phyloP scores from a whole-genome alignment of 495 filamentous ascomycete species.

The Penicillium canariense region DNA sequence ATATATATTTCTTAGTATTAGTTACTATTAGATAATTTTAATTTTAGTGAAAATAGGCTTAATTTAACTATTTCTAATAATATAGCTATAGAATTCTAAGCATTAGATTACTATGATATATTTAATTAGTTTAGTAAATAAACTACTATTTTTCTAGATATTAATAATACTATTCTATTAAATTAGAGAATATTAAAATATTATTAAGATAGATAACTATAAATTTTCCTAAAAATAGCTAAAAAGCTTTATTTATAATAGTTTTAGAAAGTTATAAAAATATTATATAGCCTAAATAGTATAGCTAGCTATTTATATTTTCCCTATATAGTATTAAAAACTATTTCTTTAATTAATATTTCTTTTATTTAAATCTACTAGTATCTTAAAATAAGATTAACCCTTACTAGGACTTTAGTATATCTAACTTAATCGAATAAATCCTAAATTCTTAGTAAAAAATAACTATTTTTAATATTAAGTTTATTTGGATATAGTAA shows the following conservation, averaged over 20 bases:
- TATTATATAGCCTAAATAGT: conserved; percentile 10
- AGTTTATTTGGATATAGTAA: background rate
- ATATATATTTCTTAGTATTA: background rate
- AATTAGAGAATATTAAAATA: too few species aligned
- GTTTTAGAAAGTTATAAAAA: conserved; percentile 1
- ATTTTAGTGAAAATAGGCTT: background rate
- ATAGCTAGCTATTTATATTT: conserved; percentile 13
- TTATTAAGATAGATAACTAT: conserved; percentile 1
- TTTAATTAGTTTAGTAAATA: background rate
- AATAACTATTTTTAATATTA: background rate
- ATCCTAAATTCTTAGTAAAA: background rate
- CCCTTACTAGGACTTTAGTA: background rate
- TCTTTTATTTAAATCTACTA: background rate
- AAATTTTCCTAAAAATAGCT: too few species aligned
- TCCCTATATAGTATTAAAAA: conserved; percentile 8
- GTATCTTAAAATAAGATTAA: background rate
- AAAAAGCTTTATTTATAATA: conserved; percentile 4
- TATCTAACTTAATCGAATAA: background rate
- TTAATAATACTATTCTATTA: conserved; percentile 2
- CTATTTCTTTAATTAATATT: background rate
- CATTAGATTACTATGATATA: background rate
- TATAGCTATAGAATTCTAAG: conserved; percentile 2
- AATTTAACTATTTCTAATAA: conserved; percentile 1
- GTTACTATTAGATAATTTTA: background rate
- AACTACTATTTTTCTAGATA: background rate